A percentile compares a stretch with the other conserved stretches of the same genome.
phyloP scores from a whole-genome alignment of 768 basidiomycete species.

The Solioccasus polychromus region DNA sequence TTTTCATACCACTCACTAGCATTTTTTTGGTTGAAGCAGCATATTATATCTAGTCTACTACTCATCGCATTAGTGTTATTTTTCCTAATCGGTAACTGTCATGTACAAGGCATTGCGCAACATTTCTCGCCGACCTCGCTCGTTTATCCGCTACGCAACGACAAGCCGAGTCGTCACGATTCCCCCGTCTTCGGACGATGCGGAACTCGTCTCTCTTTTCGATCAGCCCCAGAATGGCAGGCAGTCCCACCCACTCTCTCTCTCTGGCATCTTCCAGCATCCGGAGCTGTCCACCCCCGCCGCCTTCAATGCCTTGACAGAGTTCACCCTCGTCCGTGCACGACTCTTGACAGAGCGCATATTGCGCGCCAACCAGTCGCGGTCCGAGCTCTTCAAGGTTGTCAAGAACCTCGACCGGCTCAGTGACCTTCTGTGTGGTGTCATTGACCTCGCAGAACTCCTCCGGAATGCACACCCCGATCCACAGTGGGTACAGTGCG shows the following conservation, averaged over 20 bases:
- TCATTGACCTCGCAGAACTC: constrained; percentile 95
- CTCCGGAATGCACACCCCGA: constrained; percentile 94
- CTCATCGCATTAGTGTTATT: constrained; percentile 22
- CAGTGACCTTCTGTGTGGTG: constrained; percentile 92
- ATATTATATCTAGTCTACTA: too few species aligned
- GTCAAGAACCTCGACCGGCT: constrained; percentile 96
- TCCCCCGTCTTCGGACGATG: constrained; percentile 65
- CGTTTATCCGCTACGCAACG: constrained; percentile 38
- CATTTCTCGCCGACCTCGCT: constrained; percentile 33
- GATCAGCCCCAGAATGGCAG: constrained; percentile 52
- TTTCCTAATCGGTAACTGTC: constrained; percentile 16
- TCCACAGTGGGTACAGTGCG: constrained; percentile 73
- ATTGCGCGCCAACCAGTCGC: constrained; percentile 65
- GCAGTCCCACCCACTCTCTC: constrained; percentile 41
- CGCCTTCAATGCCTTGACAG: constrained; percentile 68
- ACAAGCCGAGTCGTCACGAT: constrained; percentile 42
- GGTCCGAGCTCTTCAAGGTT: constrained; percentile 74
- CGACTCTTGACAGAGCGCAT: constrained; percentile 83
- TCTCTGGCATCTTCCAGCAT: constrained; percentile 86
- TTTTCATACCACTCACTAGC: constrained; percentile 31
- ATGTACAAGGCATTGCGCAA: constrained; percentile 41
- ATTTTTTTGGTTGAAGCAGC: constrained; percentile 25
- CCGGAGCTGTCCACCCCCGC: constrained; percentile 65
- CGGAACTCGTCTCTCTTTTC: constrained; percentile 64
- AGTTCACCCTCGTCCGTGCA: constrained; percentile 78